These are phyloP conservation scores for Pestalotiopsis sp. DNA, from an alignment of 2,329 filamentous ascomycete genomes.

Conservation along the genomic window DNA sequence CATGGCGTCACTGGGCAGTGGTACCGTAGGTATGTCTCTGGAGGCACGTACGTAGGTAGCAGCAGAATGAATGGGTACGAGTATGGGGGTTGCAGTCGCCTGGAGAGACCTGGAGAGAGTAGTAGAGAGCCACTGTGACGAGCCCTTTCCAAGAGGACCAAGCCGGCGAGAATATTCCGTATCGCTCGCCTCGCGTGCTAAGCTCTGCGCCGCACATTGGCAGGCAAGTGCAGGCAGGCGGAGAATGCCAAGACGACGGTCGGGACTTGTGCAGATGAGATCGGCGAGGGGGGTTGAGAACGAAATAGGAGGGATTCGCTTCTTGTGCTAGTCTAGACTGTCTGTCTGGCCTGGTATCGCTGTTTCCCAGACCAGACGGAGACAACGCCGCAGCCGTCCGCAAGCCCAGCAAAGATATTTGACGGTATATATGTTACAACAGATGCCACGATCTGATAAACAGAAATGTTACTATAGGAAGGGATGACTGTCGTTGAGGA, in stretches of 20 bases:
- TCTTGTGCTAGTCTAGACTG: not conserved
- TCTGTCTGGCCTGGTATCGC: not conserved
- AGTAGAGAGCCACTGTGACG: not conserved
- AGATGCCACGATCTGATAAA: constrained; percentile 6
- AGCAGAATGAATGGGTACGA: not conserved
- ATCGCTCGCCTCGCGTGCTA: not conserved
- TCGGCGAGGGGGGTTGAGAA: not conserved
- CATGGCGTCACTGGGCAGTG: not conserved
- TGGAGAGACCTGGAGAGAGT: not conserved
- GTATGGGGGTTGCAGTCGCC: not conserved
- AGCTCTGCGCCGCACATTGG: not conserved
- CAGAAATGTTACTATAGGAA: not conserved
- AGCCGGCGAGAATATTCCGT: not conserved
- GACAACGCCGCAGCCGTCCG: not conserved
- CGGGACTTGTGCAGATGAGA: not conserved
- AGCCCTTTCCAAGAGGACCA: not conserved
- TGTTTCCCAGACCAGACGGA: not conserved
- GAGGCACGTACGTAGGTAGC: too few species aligned
- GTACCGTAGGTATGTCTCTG: not conserved
- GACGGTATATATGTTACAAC: constrained; percentile 7
- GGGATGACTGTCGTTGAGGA: not conserved
- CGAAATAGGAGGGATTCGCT: not conserved
- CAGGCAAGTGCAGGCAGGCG: not conserved
- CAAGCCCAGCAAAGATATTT: not conserved
- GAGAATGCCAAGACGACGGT: not conserved